phyloP scores from a whole-genome alignment of 441 rosid species.

The Bocquillonia castaneifolia region DNA sequence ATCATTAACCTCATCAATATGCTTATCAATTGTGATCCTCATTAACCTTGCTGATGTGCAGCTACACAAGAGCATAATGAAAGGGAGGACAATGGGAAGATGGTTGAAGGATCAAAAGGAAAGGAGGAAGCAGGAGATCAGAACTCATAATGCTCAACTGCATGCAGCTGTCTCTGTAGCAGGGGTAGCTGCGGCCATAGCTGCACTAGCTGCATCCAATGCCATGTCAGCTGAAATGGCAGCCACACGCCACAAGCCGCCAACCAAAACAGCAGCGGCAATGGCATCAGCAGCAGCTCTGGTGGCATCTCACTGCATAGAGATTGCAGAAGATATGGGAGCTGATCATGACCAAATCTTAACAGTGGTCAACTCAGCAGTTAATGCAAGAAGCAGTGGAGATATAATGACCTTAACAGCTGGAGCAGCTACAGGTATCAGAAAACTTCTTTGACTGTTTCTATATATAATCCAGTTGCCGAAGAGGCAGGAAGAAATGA shows the following conservation, averaged over 20 bases:
- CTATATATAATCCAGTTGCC: slow-evolving; percentile 9
- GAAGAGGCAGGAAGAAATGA: not conserved
- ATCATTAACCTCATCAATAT: slow-evolving; percentile 15
- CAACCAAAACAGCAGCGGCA: slow-evolving; percentile 45
- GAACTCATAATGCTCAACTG: slow-evolving; percentile 76
- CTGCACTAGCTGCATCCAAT: slow-evolving; percentile 61
- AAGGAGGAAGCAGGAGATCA: slow-evolving; percentile 79
- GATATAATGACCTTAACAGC: slow-evolving; percentile 92
- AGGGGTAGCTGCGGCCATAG: slow-evolving; percentile 87
- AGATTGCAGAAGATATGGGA: slow-evolving; percentile 88
- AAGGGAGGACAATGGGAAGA: slow-evolving; percentile 78
- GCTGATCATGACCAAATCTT: slow-evolving; percentile 76
- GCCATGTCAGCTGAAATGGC: slow-evolving; percentile 39
- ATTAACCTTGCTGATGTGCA: slow-evolving; percentile 28
- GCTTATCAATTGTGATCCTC: not conserved
- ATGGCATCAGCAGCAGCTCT: slow-evolving; percentile 86
- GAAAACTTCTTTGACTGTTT: slow-evolving; percentile 10
- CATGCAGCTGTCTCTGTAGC: slow-evolving; percentile 93
- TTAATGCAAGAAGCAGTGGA: slow-evolving; percentile 72
- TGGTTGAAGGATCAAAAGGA: slow-evolving; percentile 87
- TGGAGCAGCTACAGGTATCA: slow-evolving; percentile 89
- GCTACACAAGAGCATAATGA: slow-evolving; percentile 67
- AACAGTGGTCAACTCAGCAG: slow-evolving; percentile 66
- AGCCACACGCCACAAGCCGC: slow-evolving; percentile 28
- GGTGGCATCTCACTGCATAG: slow-evolving; percentile 85